Conservation (phyloP, 495 filamentous ascomycete genomes). For the Annulohypoxylon bovei region DNA sequence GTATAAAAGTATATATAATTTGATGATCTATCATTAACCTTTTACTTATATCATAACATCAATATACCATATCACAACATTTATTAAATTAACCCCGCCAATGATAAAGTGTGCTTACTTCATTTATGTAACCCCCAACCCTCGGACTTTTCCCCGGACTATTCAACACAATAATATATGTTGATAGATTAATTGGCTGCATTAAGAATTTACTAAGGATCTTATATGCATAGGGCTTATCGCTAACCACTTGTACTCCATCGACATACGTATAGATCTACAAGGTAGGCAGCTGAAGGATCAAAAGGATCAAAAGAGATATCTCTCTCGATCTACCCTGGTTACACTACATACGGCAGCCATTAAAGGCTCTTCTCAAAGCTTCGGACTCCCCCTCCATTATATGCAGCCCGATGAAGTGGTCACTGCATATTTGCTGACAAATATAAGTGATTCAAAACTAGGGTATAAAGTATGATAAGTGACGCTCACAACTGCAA, state of each 20-base stretch:
- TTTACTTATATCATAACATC: background rate
- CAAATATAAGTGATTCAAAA: background rate
- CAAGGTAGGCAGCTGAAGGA: background rate
- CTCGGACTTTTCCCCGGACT: too few species aligned
- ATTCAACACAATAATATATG: too few species aligned
- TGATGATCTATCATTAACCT: slow-evolving; percentile 3
- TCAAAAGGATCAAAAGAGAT: background rate
- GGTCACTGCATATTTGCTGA: background rate
- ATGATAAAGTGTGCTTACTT: slow-evolving; percentile 9
- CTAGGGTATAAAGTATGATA: background rate
- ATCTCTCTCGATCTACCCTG: background rate
- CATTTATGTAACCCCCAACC: too few species aligned
- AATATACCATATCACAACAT: background rate
- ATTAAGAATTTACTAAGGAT: too few species aligned
- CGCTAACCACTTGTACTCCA: background rate
- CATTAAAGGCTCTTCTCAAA: background rate
- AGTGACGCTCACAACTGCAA: background rate
- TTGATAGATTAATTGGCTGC: too few species aligned
- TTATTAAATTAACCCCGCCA: slow-evolving; percentile 6
- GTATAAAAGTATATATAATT: slow-evolving; percentile 17
- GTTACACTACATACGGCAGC: background rate
- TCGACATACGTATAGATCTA: background rate
- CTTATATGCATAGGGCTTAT: background rate
- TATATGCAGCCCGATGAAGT: background rate
- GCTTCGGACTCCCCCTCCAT: background rate